phyloP scores from a whole-genome alignment of 305 asterid species.

The Fraxinus albicans region DNA sequence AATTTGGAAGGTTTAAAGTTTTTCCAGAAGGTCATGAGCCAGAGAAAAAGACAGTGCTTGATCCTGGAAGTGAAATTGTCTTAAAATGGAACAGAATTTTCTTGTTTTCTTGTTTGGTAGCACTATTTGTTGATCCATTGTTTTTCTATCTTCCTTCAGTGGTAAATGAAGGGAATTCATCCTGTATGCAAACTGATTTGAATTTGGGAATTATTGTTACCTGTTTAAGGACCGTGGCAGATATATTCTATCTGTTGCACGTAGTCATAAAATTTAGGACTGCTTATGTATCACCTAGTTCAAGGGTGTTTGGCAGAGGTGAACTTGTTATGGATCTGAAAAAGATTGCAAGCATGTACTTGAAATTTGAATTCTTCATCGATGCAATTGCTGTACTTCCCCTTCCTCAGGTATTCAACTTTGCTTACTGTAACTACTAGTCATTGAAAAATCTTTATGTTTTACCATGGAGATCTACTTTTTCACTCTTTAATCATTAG shows the following conservation, averaged over 20 bases:
- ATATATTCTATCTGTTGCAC: constrained; percentile 55
- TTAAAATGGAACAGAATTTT: constrained; percentile 68
- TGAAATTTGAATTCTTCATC: constrained; percentile 56
- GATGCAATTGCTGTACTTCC: constrained; percentile 71
- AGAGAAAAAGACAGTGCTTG: constrained; percentile 46
- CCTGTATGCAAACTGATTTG: constrained; percentile 65
- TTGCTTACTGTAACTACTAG: constrained; percentile 4
- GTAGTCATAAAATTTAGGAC: constrained; percentile 57
- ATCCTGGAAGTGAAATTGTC: constrained; percentile 67
- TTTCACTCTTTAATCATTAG: too few species aligned
- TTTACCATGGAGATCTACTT: neutral
- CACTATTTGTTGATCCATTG: constrained; percentile 71
- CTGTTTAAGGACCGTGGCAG: constrained; percentile 62
- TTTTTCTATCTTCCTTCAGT: constrained; percentile 72
- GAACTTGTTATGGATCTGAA: constrained; percentile 71
- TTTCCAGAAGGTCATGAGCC: constrained; percentile 57
- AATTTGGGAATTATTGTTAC: constrained; percentile 63
- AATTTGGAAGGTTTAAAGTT: constrained; percentile 52
- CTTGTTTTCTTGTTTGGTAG: constrained; percentile 63
- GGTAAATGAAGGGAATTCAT: constrained; percentile 32
- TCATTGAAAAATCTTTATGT: neutral
- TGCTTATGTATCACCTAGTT: constrained; percentile 73
- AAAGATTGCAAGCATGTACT: constrained; percentile 50
- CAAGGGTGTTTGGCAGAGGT: constrained; percentile 76
- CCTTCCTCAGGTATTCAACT: constrained; percentile 67